These are phyloP conservation scores for Spergularia bocconei DNA, from an alignment of 148 eudicot genomes.

Conservation along the genomic window DNA sequence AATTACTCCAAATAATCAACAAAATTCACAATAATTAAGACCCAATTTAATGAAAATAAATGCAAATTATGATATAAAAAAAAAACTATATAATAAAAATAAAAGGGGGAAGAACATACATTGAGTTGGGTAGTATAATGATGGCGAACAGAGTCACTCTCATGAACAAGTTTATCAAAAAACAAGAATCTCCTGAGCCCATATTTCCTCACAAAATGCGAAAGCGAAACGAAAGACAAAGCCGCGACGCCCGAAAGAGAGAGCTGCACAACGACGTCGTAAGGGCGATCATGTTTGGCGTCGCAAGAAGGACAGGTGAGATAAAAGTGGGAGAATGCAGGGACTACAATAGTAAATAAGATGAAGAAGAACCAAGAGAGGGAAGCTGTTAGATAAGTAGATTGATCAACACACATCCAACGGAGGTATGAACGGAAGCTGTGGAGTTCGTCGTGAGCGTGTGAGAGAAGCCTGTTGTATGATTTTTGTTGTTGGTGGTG, in stretches of 20 bases:
- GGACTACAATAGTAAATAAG: slow-evolving; percentile 49
- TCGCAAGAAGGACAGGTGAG: slow-evolving; percentile 71
- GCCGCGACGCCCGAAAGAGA: slow-evolving; percentile 63
- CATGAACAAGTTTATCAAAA: slow-evolving; percentile 77
- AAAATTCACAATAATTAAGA: no score
- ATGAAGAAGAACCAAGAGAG: slow-evolving; percentile 65
- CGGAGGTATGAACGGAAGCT: slow-evolving; percentile 62
- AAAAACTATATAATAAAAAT: not conserved
- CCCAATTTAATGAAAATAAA: no score
- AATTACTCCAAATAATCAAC: not conserved
- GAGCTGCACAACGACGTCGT: slow-evolving; percentile 63
- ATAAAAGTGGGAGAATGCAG: slow-evolving; percentile 63
- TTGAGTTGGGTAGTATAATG: slow-evolving; percentile 71
- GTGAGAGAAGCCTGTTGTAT: slow-evolving; percentile 41
- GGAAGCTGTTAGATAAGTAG: slow-evolving; percentile 27
- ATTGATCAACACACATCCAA: slow-evolving; percentile 90
- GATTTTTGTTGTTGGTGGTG: slow-evolving; percentile 3
- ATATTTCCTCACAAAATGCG: slow-evolving; percentile 49
- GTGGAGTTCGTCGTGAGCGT: slow-evolving; percentile 61
- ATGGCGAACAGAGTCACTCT: slow-evolving; percentile 69
- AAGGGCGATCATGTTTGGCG: slow-evolving; percentile 49
- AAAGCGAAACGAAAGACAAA: slow-evolving; percentile 61
- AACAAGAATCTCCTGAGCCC: slow-evolving; percentile 80
- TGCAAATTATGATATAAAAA: not conserved
- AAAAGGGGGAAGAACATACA: slow-evolving; percentile 38